Conservation (phyloP, 352 stramenopile species). For the Phytophthora pseudosyringae region DNA sequence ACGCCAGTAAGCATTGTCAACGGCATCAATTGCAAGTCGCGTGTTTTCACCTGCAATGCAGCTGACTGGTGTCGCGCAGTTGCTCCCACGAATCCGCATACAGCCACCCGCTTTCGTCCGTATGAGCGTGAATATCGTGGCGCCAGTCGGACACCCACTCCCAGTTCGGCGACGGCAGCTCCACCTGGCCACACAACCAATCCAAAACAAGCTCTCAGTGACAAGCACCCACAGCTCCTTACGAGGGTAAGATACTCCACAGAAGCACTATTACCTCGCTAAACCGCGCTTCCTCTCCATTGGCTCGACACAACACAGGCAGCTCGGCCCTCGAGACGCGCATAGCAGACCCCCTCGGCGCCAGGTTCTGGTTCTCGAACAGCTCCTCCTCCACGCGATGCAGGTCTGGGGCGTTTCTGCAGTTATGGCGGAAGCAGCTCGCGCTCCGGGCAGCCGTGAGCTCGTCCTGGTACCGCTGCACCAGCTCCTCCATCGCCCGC, state of each 20-base stretch:
- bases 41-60: conserved; percentile 24
- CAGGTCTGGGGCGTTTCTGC: conserved; percentile 22
- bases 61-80: conserved; percentile 30
- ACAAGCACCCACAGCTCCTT: conserved; percentile 5
- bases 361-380: conserved; percentile 63
- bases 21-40: not conserved
- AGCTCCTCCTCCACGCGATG: conserved; percentile 57
- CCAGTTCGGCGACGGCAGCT: conserved; percentile 60
- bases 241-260: not conserved
- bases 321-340: conserved; percentile 19
- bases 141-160: conserved; percentile 66
- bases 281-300: conserved; percentile 47
- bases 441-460: conserved; percentile 22
- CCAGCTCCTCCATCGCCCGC: conserved; percentile 59
- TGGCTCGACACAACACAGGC: conserved; percentile 34
- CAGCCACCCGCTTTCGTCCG: conserved; percentile 60
- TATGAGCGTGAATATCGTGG: conserved; percentile 49
- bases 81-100: conserved; percentile 54
- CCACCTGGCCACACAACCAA: conserved; percentile 34
- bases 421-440: not conserved
- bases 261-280: conserved; percentile 33
- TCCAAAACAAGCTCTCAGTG: not conserved
- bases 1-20: not conserved
- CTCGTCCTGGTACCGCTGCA: conserved; percentile 68
- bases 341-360: conserved; percentile 35